These are phyloP conservation scores for Debaryomycetaceae sp. DNA, from an alignment of 1,139 yeast genomes.

Conservation along the genomic window DNA sequence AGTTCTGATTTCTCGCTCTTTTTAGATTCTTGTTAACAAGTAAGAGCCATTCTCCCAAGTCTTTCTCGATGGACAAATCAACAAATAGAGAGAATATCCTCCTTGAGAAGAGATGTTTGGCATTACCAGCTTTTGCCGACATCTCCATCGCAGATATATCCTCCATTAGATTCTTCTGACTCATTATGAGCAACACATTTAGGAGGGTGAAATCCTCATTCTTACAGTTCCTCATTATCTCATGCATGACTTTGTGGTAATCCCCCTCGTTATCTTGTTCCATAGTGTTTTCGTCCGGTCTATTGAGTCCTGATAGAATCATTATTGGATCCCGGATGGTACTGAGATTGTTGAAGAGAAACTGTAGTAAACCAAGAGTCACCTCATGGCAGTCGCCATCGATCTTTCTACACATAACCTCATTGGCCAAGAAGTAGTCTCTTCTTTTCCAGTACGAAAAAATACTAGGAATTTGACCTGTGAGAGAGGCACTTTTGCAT, in stretches of 20 bases:
- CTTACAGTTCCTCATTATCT: background rate
- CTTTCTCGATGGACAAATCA: background rate
- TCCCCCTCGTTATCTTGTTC: background rate
- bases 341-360: background rate
- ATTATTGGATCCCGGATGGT: background rate
- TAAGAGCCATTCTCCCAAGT: background rate
- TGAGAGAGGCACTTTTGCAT: background rate
- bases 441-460: background rate
- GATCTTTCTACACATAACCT: background rate
- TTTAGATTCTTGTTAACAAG: background rate
- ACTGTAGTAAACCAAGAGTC: background rate
- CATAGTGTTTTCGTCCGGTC: background rate
- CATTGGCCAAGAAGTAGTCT: background rate
- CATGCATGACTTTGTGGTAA: background rate
- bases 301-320: background rate
- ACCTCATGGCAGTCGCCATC: background rate
- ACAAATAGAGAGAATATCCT: background rate
- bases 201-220: background rate
- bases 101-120: background rate
- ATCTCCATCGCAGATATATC: background rate
- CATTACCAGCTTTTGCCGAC: background rate
- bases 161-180: background rate
- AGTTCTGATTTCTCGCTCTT: background rate
- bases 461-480: background rate
- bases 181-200: background rate